Evolutionary conservation across 352 stramenopile genomes (phyloP), one percentile per base, ranked within the genome.

Genomic region (Thalassiosira exigua): DNA sequence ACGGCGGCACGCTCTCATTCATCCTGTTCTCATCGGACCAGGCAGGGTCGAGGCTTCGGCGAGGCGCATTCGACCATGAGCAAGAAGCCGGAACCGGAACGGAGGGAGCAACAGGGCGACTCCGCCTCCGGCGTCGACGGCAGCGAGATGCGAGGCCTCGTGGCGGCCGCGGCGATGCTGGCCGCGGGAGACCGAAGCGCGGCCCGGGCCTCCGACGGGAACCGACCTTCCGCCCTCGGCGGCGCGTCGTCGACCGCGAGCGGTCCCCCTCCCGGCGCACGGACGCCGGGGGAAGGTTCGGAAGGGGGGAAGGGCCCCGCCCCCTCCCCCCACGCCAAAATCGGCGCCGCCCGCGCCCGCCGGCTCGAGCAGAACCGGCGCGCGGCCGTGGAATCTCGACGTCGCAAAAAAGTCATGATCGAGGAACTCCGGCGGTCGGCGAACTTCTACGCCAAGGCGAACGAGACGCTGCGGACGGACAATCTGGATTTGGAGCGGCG

Each of bases 321-420:
- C 36, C 7, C 36, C 7, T 44, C 36, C 7, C 36, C 36, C 39
- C 22, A 27, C 29, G 26, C 21, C 0, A 22, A 33, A 7, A 46
- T 58, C 9, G 30, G 14, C 42, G 67, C 39, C 0, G 75, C 84
- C n/a, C 79, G 87, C 46, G 80, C 87, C 51, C 85, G 89, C 48
- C 75, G 90, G 21, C 71, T 94, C 0, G 90, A 94, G 54, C 85
- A 93, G 33, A 94, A 94, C 67, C 75, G 90, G 3, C 91, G 90
- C 64, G 90, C 88, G 21, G 88, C 88, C 12, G 59, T 86, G n/a
- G 90, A 94, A 60, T 92, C 82, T 1, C 70, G 90, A 4, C 59
- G 88, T n/a, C 56, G 90, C 7, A 94, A 94, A 67, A 94, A 94
- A 76, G 72, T 90, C 7, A 90, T 92, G 81, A 86, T 94, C 58